A percentile compares a stretch with the other conserved stretches of the same genome.
Evolutionary conservation across 352 stramenopile species (phyloP).

Genomic region (Phytopythium cucurbitacearum): DNA sequence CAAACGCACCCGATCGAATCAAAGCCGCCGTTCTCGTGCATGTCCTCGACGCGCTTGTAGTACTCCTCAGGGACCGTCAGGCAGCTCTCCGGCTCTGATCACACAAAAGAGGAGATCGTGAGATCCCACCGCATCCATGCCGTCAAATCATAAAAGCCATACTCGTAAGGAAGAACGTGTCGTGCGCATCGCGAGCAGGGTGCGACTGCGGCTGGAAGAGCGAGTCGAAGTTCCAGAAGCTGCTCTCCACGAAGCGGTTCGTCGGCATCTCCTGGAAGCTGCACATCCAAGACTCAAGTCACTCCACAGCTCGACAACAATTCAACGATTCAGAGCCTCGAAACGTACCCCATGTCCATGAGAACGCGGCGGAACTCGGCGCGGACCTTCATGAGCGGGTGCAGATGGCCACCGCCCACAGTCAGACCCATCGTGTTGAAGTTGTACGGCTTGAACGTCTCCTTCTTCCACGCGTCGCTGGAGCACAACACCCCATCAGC

Average conservation of each 20-base stretch:
- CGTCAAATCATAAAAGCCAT: background rate
- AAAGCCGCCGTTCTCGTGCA: constrained; percentile 96
- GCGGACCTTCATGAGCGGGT: constrained; percentile 97
- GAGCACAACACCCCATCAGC: constrained; percentile 3
- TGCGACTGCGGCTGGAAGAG: constrained; percentile 99
- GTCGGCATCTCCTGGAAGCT: constrained; percentile 99
- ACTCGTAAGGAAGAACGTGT: constrained; percentile 99
- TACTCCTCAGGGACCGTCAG: constrained; percentile 97
- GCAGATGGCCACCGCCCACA: constrained; percentile 95
- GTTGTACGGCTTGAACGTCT: constrained; percentile 99
- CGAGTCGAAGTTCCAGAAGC: constrained; percentile 99
- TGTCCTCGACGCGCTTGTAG: constrained; percentile 97
- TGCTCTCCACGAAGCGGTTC: constrained; percentile 98
- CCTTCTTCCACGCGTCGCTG: constrained; percentile 92
- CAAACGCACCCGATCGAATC: constrained; percentile 96
- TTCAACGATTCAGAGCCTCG: background rate
- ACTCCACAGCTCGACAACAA: background rate
- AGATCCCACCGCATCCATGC: background rate
- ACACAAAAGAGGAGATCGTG: background rate
- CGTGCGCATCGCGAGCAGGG: constrained; percentile 97
- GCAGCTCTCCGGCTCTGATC: constrained; percentile 63
- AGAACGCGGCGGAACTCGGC: constrained; percentile 99
- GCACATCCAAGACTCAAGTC: constrained; percentile 2
- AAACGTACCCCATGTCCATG: constrained; percentile 96
- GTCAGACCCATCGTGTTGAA: constrained; percentile 95